A percentile compares a stretch with the other conserved stretches of the same genome.
These are phyloP conservation scores for Zygotorulaspora chibaensis DNA, from an alignment of 805 yeast species.

Conservation along the genomic window DNA sequence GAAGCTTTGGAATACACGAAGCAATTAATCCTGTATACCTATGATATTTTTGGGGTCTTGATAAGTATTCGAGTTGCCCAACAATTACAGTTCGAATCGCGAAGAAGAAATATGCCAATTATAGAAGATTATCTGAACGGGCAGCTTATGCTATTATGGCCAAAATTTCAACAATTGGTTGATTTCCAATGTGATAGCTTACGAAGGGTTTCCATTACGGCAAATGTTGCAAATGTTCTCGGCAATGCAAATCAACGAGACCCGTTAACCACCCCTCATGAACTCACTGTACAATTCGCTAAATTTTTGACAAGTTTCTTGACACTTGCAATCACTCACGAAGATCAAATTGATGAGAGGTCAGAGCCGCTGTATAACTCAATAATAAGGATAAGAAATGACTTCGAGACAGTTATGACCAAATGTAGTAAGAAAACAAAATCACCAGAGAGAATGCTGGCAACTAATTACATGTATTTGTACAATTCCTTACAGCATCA, in stretches of 20 bases:
- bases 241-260: constrained; percentile 24
- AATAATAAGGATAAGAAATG: constrained; percentile 65
- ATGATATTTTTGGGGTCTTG: constrained; percentile 75
- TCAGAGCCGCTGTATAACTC: constrained; percentile 73
- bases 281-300: constrained; percentile 75
- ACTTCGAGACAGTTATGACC: constrained; percentile 73
- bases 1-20: constrained; percentile 48
- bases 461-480: constrained; percentile 44
- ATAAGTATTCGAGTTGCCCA: constrained; percentile 71
- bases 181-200: constrained; percentile 74
- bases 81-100: constrained; percentile 57
- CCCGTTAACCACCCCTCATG: constrained; percentile 44
- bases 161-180: constrained; percentile 69
- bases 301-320: constrained; percentile 66
- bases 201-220: constrained; percentile 44
- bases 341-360: constrained; percentile 28
- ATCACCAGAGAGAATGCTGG: constrained; percentile 63
- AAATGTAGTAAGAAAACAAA: constrained; percentile 55
- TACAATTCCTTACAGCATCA: constrained; percentile 28
- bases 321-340: constrained; percentile 44
- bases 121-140: constrained; percentile 62
- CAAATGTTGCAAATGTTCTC: constrained; percentile 31
- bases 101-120: constrained; percentile 65
- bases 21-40: constrained; percentile 39
- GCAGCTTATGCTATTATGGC: constrained; percentile 74